phyloP scores from a whole-genome alignment of 495 filamentous ascomycete genomes.

The Choiromyces venosus region DNA sequence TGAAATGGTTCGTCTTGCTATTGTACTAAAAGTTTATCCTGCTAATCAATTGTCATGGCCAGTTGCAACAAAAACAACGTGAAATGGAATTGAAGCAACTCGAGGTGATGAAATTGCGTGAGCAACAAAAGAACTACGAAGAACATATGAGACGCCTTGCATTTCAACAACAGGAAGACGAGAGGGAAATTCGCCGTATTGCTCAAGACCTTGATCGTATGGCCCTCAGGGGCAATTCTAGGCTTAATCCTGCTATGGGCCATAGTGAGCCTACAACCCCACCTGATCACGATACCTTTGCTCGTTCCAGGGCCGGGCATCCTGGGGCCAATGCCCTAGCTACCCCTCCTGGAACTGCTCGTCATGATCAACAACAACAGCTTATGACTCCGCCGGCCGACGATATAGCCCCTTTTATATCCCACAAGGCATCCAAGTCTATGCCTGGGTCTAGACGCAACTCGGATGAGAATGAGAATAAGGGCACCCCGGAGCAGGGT shows the following conservation, averaged over 20 bases:
- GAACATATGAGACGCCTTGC: conserved; percentile 82
- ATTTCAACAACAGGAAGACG: conserved; percentile 70
- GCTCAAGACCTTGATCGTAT: conserved; percentile 65
- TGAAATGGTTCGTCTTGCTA: conserved; percentile 35
- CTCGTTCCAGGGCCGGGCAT: conserved; percentile 25
- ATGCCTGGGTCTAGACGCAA: conserved; percentile 80
- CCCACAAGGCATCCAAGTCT: conserved; percentile 64
- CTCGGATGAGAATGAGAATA: conserved; percentile 71
- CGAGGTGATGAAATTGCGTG: conserved; percentile 46
- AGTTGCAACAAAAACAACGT: conserved; percentile 89
- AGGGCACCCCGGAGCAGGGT: conserved; percentile 58
- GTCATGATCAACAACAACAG: conserved; percentile 62
- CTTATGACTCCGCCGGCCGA: conserved; percentile 49
- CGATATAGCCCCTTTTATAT: conserved; percentile 50
- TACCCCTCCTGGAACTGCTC: conserved; percentile 67
- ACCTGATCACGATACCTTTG: conserved; percentile 62
- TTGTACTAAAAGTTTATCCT: conserved; percentile 1
- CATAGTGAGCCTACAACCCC: conserved; percentile 83
- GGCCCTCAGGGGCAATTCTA: conserved; percentile 43
- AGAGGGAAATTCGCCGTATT: conserved; percentile 74
- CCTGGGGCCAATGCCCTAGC: conserved; percentile 43
- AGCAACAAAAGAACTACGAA: conserved; percentile 79
- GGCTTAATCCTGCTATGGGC: conserved; percentile 52
- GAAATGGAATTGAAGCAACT: conserved; percentile 63
- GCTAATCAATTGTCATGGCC: conserved; percentile 39